Percentiles rank a stretch among this genome's conserved stretches.
These are phyloP conservation scores for Botryobasidium botryosum DNA, from an alignment of 768 basidiomycete genomes.

Conservation along the genomic window DNA sequence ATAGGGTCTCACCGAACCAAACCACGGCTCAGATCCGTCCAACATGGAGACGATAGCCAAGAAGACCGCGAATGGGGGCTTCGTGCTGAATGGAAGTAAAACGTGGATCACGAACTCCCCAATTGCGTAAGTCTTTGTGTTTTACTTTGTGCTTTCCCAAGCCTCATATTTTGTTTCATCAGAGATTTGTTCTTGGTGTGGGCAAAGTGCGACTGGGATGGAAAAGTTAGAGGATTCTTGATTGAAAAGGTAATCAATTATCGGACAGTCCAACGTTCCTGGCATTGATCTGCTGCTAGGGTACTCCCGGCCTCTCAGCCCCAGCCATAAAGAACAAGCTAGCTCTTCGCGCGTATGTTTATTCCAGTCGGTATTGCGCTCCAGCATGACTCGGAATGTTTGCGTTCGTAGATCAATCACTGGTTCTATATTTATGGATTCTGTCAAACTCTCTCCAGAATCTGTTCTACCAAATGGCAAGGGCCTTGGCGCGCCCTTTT, in stretches of 20 bases:
- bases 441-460: conserved; percentile 57
- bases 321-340: conserved; percentile 88
- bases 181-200: conserved; percentile 86
- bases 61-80: conserved; percentile 65
- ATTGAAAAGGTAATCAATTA: conserved; percentile 53
- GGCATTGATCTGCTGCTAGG: conserved; percentile 28
- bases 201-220: conserved; percentile 92
- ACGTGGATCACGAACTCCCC: conserved; percentile 97
- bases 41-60: conserved; percentile 91
- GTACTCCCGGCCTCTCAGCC: conserved; percentile 60
- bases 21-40: conserved; percentile 93
- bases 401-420: conserved; percentile 32
- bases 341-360: conserved; percentile 56
- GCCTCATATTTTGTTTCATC: conserved; percentile 9
- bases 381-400: no score
- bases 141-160: conserved; percentile 1
- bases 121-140: conserved; percentile 43
- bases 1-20: conserved; percentile 88
- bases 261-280: background rate
- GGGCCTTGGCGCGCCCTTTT: conserved; percentile 76
- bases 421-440: conserved; percentile 85
- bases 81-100: conserved; percentile 77
- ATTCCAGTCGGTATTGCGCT: conserved; percentile 15
- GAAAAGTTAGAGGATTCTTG: conserved; percentile 75
- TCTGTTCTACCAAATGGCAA: conserved; percentile 59